Evolutionary conservation across 345 rosid genomes (phyloP).

Genomic region (Pistacia atlantica): DNA sequence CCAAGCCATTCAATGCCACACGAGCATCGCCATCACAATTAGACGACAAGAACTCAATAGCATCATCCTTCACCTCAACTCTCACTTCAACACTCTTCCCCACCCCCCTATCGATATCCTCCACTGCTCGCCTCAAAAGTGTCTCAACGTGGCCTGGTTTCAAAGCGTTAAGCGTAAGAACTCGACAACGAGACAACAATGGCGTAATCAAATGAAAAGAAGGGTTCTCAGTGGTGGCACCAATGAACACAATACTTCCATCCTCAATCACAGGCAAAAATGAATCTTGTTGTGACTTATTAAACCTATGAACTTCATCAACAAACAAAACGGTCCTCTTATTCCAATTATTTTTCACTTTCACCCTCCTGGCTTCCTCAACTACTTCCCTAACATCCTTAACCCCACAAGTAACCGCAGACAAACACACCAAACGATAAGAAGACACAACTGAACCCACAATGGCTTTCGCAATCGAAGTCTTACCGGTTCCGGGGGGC

Average conservation of each 20-base stretch:
- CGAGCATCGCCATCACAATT: constrained; percentile 90
- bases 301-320: constrained; percentile 86
- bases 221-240: constrained; percentile 92
- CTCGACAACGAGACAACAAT: constrained; percentile 70
- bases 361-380: constrained; percentile 60
- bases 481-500: constrained; percentile 91
- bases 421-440: constrained; percentile 59
- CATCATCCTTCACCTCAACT: constrained; percentile 45
- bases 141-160: constrained; percentile 53
- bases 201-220: constrained; percentile 85
- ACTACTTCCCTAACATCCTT: constrained; percentile 82
- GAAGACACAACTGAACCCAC: constrained; percentile 44
- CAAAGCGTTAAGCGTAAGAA: constrained; percentile 64
- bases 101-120: constrained; percentile 51
- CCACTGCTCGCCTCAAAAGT: constrained; percentile 56
- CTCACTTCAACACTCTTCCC: constrained; percentile 27
- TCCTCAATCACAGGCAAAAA: constrained; percentile 88
- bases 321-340: constrained; percentile 72
- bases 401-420: constrained; percentile 76
- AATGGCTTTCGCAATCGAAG: constrained; percentile 74
- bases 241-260: constrained; percentile 76
- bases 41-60: constrained; percentile 52
- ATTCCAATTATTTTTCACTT: constrained; percentile 22
- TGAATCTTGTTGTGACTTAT: constrained; percentile 82
- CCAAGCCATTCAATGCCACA: constrained; percentile 75